Conservation (phyloP, 1,284 basidiomycete species). For the Marasmius oreades region DNA sequence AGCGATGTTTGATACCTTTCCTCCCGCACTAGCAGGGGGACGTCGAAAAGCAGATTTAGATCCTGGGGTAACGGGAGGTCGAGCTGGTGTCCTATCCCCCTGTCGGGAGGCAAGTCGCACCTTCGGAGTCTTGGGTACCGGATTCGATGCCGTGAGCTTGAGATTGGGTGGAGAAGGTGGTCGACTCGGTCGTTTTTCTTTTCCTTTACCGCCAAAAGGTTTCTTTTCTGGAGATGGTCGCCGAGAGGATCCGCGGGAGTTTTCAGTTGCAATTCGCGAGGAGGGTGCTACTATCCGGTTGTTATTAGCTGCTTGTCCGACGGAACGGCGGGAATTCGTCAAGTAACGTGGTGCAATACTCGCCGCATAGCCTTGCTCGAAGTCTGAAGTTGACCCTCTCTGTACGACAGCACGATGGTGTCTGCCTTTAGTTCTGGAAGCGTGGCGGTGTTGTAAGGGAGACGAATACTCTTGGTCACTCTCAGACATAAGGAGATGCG, state of each 20-base stretch:
- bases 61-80: conserved; percentile 37
- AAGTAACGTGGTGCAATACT: conserved; percentile 75
- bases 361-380: conserved; percentile 86
- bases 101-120: conserved; percentile 39
- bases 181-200: conserved; percentile 35
- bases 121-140: conserved; percentile 29
- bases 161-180: conserved; percentile 41
- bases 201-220: conserved; percentile 37
- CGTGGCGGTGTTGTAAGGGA: conserved; percentile 28
- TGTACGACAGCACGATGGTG: conserved; percentile 39
- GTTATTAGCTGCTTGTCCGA: conserved; percentile 26
- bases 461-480: conserved; percentile 64
- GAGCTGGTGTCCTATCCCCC: conserved; percentile 48
- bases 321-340: conserved; percentile 45
- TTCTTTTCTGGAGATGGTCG: conserved; percentile 76
- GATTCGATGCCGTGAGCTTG: conserved; percentile 19
- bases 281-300: conserved; percentile 55
- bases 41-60: conserved; percentile 53
- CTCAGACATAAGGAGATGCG: conserved; percentile 56
- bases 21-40: conserved; percentile 41
- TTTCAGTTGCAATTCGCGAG: conserved; percentile 33
- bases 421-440: conserved; percentile 45
- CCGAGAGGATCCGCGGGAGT: conserved; percentile 61
- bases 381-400: conserved; percentile 75
- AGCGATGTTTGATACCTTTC: conserved; percentile 72